These are phyloP conservation scores for Syzygium oleosum DNA, from an alignment of 345 rosid genomes.

Conservation along the genomic window DNA sequence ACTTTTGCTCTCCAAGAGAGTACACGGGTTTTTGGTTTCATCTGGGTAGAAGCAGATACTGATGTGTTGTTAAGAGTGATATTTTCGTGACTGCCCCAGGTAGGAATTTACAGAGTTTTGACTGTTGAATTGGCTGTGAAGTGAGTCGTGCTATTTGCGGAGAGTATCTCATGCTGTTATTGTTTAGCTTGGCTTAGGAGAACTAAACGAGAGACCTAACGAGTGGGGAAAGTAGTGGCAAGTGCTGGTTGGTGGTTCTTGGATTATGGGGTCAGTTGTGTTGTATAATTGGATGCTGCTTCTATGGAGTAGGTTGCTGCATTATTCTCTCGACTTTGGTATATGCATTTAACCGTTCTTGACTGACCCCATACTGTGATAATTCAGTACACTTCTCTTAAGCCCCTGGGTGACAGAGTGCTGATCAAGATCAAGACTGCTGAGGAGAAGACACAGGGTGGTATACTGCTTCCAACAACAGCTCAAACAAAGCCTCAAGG, in stretches of 20 bases:
- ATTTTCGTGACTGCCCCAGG: background rate
- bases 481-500: conserved; percentile 88
- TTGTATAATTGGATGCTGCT: background rate
- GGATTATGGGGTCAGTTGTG: background rate
- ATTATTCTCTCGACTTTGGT: background rate
- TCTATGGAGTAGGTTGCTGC: background rate
- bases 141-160: background rate
- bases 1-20: background rate
- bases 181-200: background rate
- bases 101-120: background rate
- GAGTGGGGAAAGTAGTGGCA: background rate
- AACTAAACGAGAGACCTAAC: background rate
- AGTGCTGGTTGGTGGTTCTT: background rate
- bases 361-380: background rate
- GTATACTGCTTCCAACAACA: conserved; percentile 71
- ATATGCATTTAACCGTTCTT: background rate
- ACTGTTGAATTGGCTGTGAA: background rate
- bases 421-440: conserved; percentile 73
- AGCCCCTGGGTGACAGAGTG: conserved; percentile 88
- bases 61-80: background rate
- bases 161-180: background rate
- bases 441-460: conserved; percentile 81
- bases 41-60: background rate
- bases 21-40: background rate
- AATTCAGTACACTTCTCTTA: conserved; percentile 59